These are phyloP conservation scores for Adansonia gregorii DNA, from an alignment of 441 rosid species.

Conservation along the genomic window DNA sequence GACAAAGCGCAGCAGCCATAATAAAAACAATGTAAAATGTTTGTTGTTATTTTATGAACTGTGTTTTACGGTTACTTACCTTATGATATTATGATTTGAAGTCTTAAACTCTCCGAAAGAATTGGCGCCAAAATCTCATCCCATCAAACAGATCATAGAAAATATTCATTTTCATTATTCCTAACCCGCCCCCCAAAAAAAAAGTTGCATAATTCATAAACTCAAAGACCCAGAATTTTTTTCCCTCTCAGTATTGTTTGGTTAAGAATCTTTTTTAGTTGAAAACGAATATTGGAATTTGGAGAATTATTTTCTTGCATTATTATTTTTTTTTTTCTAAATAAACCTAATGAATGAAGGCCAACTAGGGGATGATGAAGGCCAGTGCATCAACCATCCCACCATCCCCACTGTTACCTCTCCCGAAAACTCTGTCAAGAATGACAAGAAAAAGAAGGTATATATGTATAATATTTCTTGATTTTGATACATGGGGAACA, in stretches of 20 bases:
- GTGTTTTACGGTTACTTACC: neutral
- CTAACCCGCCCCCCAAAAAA: neutral
- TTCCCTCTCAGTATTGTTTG: neutral
- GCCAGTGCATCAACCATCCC: constrained; percentile 24
- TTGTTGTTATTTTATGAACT: neutral
- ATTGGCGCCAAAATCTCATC: constrained; percentile 13
- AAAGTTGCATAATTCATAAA: neutral
- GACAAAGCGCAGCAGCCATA: neutral
- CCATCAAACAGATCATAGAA: constrained; percentile 4
- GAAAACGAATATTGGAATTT: neutral
- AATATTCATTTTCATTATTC: constrained; percentile 1
- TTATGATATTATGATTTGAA: neutral
- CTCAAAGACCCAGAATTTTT: neutral
- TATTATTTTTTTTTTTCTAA: neutral
- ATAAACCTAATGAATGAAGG: constrained; percentile 45
- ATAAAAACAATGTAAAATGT: neutral
- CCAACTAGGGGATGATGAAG: constrained; percentile 41
- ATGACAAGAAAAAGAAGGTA: constrained; percentile 81
- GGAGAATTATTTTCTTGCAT: neutral
- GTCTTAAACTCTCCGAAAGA: constrained; percentile 21
- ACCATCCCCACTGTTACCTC: constrained; percentile 13
- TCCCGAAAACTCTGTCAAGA: constrained; percentile 53
- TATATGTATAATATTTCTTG: neutral
- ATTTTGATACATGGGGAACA: neutral
- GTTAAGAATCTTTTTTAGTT: neutral